Evolutionary conservation across 768 basidiomycete genomes (phyloP), one percentile per base, ranked within the genome.

Genomic region (Podaxis carcinomalis): DNA sequence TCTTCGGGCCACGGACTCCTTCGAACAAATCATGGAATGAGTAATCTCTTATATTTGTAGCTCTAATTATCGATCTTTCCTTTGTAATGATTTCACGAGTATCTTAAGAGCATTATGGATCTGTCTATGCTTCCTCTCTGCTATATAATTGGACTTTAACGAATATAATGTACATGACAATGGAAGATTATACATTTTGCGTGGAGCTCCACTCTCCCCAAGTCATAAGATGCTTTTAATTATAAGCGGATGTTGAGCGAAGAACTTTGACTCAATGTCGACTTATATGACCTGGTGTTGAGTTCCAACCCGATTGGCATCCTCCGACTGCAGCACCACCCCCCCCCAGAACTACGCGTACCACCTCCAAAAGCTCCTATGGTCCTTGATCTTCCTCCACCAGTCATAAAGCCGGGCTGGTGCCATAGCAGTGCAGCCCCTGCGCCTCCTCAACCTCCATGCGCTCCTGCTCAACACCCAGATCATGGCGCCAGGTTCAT

Each of bases 231-330:
- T 27, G 5, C 27, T 27, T 27, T 27, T 27, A 27, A 27, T 27
- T 27, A 27, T 27, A 27, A 27, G 27, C 5, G 27, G 27, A 27
- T 27, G 27, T 27, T 27, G 27, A 27, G 27, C 6, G 27, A 27
- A 27, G 27, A 27, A 27, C 27, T 27, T 27, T 6, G 27, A 6
- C 27, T 27, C 16, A 42, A 42, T 42, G 40, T 42, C 40, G 5
- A 5, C 40, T n/a, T 42, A 5, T 42, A 14, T 42, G 87, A 4
- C 86, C 90, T n/a, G 91, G 90, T 59, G 92, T 92, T 55, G 88
- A 92, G 70, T 94, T 89, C 68, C 88, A 92, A 67, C 82, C 87
- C 6, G 86, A 90, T n/a, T 93, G 92, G 92, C 86, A 75, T 5
- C 59, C 59, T 13, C 7, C 59, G n/a, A 36, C 80, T 14, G 75